These are phyloP conservation scores for Globisporangium rhizosaccharum DNA, from an alignment of 352 stramenopile species.

Conservation along the genomic window DNA sequence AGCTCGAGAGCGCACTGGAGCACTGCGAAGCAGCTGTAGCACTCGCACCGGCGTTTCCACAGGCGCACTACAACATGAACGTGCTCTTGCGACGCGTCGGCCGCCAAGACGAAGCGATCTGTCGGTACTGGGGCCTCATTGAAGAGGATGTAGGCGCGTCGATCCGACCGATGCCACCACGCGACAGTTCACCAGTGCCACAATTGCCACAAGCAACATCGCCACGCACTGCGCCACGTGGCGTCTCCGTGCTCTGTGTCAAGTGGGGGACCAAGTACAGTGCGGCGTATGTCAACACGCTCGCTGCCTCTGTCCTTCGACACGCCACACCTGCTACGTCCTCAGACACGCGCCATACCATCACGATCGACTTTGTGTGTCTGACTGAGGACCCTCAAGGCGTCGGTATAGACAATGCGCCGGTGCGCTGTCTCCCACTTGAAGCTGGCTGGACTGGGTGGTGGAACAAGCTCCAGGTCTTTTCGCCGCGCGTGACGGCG, in stretches of 20 bases:
- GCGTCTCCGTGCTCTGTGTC: constrained; percentile 63
- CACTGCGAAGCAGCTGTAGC: constrained; percentile 32
- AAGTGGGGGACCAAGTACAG: constrained; percentile 86
- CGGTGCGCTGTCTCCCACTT: constrained; percentile 27
- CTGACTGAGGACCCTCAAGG: constrained; percentile 58
- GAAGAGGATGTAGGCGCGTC: constrained; percentile 77
- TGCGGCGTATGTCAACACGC: constrained; percentile 78
- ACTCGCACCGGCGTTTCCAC: constrained; percentile 19
- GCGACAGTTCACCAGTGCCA: constrained; percentile 89
- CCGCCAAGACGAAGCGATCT: constrained; percentile 36
- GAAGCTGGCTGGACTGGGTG: constrained; percentile 43
- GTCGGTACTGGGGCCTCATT: constrained; percentile 48
- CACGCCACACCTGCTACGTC: constrained; percentile 12
- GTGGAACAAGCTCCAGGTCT: constrained; percentile 83
- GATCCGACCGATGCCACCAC: constrained; percentile 40
- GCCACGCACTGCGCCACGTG: constrained; percentile 15
- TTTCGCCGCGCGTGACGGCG: constrained; percentile 20
- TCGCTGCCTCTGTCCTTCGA: constrained; percentile 36
- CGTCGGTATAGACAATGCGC: constrained; percentile 14
- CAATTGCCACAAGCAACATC: constrained; percentile 91
- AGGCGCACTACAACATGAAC: constrained; percentile 65
- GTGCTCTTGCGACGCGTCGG: constrained; percentile 47
- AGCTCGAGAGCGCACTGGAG: constrained; percentile 25
- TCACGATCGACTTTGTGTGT: constrained; percentile 48
- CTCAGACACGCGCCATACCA: neutral